phyloP scores from a whole-genome alignment of 2,329 filamentous ascomycete species.

The Geoglossum cookeanum region DNA sequence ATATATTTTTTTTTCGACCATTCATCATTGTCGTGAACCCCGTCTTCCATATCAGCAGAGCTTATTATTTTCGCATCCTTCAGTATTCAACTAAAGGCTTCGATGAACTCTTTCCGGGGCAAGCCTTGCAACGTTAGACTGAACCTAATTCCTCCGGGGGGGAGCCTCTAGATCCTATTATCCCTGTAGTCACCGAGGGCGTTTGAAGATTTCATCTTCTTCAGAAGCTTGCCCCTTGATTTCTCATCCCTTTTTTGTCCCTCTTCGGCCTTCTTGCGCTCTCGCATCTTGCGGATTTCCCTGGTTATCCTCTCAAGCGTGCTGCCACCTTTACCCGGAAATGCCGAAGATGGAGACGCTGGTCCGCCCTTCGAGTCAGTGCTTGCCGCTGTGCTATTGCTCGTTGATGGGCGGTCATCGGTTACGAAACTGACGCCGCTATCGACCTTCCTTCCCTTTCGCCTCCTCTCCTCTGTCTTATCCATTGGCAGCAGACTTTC shows the following conservation, averaged over 20 bases:
- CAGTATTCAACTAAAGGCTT: too few relatives aligned
- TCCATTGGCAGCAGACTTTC: constrained; percentile 16
- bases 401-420: constrained; percentile 19
- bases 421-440: constrained; percentile 42
- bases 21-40: neutral
- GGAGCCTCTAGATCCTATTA: neutral
- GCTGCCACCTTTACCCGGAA: constrained; percentile 21
- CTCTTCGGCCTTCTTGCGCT: constrained; percentile 32
- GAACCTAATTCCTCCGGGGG: neutral
- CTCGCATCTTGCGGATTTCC: constrained; percentile 38
- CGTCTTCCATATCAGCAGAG: neutral
- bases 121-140: neutral
- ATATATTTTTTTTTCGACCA: neutral
- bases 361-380: constrained; percentile 20
- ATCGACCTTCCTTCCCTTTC: constrained; percentile 37
- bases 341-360: constrained; percentile 12
- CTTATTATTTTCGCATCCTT: neutral
- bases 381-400: constrained; percentile 7
- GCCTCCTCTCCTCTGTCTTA: constrained; percentile 4
- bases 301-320: constrained; percentile 40
- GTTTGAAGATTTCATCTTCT: constrained; percentile 19
- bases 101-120: neutral
- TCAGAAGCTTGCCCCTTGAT: constrained; percentile 13
- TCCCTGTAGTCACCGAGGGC: constrained; percentile 12
- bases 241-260: constrained; percentile 17